Evolutionary conservation across 768 basidiomycete genomes (phyloP).

Genomic region (Lactarius quietus): DNA sequence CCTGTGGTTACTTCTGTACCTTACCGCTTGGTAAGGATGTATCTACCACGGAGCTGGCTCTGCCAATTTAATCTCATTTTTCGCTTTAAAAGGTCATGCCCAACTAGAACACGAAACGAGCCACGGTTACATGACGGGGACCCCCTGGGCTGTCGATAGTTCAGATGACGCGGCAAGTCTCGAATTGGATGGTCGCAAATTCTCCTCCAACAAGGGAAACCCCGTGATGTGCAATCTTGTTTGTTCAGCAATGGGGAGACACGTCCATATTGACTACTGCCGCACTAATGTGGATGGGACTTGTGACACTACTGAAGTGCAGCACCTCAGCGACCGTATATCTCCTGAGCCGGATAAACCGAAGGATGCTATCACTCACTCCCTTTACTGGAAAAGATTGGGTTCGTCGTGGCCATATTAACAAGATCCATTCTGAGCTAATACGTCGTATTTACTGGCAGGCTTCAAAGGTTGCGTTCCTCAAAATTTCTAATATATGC

Average conservation of each 20-base stretch:
- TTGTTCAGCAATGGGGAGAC: too few species aligned
- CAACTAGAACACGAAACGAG: constrained; percentile 60
- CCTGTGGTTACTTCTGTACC: constrained; percentile 58
- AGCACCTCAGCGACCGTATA: constrained; percentile 46
- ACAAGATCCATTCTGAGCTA: neutral
- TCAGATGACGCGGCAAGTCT: constrained; percentile 46
- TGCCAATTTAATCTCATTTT: neutral
- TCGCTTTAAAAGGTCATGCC: constrained; percentile 44
- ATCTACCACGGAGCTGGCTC: neutral
- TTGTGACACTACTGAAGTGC: constrained; percentile 43
- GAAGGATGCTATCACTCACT: constrained; percentile 55
- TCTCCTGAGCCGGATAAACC: constrained; percentile 43
- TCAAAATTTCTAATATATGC: neutral
- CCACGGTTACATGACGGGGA: constrained; percentile 60
- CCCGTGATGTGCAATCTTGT: constrained; percentile 63
- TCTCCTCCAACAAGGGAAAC: constrained; percentile 50
- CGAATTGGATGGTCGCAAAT: constrained; percentile 54
- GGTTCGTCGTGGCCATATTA: constrained; percentile 36
- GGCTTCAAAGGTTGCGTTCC: constrained; percentile 51
- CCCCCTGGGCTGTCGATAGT: constrained; percentile 55
- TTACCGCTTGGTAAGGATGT: too few species aligned
- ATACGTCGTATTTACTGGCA: too few species aligned
- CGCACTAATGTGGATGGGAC: constrained; percentile 35
- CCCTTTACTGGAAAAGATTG: constrained; percentile 52
- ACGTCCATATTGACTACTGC: constrained; percentile 55